phyloP scores from a whole-genome alignment of 306 rosid species.

The Rosa multiflora region DNA sequence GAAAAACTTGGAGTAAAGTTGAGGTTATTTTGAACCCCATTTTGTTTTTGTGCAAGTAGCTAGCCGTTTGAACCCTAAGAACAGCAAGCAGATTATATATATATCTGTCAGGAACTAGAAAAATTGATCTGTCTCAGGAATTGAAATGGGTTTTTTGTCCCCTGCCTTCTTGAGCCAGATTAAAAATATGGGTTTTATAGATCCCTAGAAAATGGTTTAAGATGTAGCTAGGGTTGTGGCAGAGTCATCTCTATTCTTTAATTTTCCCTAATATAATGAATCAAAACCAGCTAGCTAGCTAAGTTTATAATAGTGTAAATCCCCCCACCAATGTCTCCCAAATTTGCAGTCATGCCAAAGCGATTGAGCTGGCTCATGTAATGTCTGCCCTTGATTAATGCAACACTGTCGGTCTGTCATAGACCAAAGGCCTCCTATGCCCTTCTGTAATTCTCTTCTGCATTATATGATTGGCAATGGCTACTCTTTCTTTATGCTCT shows the following conservation, averaged over 20 bases:
- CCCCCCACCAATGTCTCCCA: conserved; percentile 30
- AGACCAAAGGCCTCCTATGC: conserved; percentile 27
- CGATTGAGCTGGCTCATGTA: conserved; percentile 86
- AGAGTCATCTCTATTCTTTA: conserved; percentile 29
- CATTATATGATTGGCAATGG: conserved; percentile 26
- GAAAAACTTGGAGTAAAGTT: conserved; percentile 19
- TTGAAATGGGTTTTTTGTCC: conserved; percentile 23
- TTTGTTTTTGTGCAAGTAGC: conserved; percentile 12
- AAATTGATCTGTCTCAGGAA: conserved; percentile 15
- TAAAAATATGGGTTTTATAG: conserved; percentile 12
- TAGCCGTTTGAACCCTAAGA: conserved; percentile 23
- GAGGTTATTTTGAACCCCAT: conserved; percentile 7
- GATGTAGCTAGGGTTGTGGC: conserved; percentile 34
- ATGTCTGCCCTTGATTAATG: conserved; percentile 71
- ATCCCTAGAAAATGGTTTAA: conserved; percentile 47
- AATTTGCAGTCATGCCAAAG: conserved; percentile 64
- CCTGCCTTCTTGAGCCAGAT: conserved; percentile 11
- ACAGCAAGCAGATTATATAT: not conserved
- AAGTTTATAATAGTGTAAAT: not conserved
- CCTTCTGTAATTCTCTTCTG: conserved; percentile 26
- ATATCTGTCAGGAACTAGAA: not conserved
- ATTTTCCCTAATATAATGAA: conserved; percentile 4
- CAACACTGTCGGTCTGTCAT: conserved; percentile 54
- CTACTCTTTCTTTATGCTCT: conserved; percentile 16
- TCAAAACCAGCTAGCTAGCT: not conserved